These are phyloP conservation scores for Vigna trinervia DNA, from an alignment of 306 rosid species.

Conservation along the genomic window DNA sequence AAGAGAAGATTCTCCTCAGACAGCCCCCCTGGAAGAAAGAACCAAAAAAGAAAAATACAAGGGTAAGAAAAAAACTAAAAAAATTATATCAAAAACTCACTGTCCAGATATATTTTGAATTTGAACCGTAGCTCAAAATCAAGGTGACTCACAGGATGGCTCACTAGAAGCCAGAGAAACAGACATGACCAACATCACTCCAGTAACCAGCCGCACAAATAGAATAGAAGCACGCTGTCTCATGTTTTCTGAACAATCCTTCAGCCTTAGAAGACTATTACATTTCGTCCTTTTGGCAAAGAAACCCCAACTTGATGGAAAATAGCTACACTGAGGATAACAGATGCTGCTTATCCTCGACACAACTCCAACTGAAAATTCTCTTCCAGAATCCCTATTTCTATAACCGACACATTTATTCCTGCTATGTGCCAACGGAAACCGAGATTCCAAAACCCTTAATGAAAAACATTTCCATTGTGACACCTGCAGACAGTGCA, in stretches of 20 bases:
- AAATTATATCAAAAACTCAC: constrained; percentile 15
- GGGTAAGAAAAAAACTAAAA: constrained; percentile 1
- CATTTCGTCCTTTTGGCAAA: constrained; percentile 45
- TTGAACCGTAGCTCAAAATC: not conserved
- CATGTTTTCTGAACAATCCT: constrained; percentile 49
- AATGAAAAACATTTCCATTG: constrained; percentile 46
- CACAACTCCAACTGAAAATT: constrained; percentile 47
- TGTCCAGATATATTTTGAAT: not conserved
- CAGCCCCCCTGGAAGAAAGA: constrained; percentile 60
- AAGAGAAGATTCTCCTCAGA: constrained; percentile 92
- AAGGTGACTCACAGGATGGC: constrained; percentile 68
- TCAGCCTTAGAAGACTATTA: constrained; percentile 45
- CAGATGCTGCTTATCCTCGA: constrained; percentile 38
- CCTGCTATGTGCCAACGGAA: constrained; percentile 20
- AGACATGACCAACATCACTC: constrained; percentile 76
- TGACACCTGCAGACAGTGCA: constrained; percentile 52
- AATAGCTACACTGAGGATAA: constrained; percentile 46
- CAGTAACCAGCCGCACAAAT: constrained; percentile 60
- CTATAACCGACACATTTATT: constrained; percentile 35
- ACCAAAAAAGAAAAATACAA: constrained; percentile 6
- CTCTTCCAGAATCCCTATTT: constrained; percentile 33
- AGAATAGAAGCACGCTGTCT: constrained; percentile 52
- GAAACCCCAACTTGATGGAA: constrained; percentile 48
- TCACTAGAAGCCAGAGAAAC: constrained; percentile 64
- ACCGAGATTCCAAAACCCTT: constrained; percentile 42